phyloP scores from a whole-genome alignment of 2,329 filamentous ascomycete species.

The Fusarium sp. region DNA sequence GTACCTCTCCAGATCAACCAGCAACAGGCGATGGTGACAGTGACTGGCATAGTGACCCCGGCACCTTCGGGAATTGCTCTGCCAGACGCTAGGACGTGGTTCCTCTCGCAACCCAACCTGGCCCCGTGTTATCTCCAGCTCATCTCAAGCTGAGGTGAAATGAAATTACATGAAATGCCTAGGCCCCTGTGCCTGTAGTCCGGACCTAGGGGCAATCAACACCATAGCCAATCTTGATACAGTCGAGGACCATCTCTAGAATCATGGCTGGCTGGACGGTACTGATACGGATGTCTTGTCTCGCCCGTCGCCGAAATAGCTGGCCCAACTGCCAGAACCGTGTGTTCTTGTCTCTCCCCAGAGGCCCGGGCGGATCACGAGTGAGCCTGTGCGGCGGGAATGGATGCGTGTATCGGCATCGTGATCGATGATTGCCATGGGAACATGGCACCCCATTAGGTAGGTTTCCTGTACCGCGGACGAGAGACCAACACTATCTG shows the following conservation, averaged over 20 bases:
- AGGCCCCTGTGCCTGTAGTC: conserved; percentile 18
- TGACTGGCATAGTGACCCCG: neutral
- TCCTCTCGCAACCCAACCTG: conserved; percentile 4
- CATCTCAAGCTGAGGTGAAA: conserved; percentile 13
- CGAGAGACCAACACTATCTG: neutral
- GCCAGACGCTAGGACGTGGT: conserved; percentile 5
- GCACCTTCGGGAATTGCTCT: conserved; percentile 16
- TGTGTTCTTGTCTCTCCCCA: conserved; percentile 16
- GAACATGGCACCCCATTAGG: conserved; percentile 2
- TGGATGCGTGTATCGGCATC: conserved; percentile 3
- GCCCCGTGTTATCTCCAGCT: conserved; percentile 25
- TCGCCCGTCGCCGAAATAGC: neutral
- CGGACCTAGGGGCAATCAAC: conserved; percentile 21
- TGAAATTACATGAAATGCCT: conserved; percentile 28
- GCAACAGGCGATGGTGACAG: conserved; percentile 11
- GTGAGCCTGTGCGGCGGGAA: conserved; percentile 23
- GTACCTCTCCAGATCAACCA: neutral
- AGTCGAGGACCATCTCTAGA: conserved; percentile 21
- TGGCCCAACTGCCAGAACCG: neutral
- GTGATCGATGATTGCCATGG: conserved; percentile 17
- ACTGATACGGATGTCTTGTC: neutral
- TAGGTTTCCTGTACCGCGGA: neutral
- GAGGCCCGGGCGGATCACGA: conserved; percentile 17
- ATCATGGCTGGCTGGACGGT: conserved; percentile 1
- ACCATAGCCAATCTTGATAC: conserved; percentile 1